Evolutionary conservation across 2,329 filamentous ascomycete genomes (phyloP).

Genomic region (Ceratocystis variospora): DNA sequence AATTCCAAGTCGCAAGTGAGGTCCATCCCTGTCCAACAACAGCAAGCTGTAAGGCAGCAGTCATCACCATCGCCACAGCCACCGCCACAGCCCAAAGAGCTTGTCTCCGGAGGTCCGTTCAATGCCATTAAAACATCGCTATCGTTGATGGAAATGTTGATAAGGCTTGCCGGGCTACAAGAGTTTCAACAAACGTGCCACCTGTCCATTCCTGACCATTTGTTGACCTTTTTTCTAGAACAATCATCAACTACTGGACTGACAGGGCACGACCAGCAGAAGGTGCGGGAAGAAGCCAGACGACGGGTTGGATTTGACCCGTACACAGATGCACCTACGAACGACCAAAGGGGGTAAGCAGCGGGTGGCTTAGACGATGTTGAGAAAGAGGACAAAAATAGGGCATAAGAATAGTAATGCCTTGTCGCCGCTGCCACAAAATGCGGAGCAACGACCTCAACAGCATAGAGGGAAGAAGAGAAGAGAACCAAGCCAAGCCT

Average conservation of each 20-base stretch:
- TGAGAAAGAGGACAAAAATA: background rate
- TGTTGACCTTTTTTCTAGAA: constrained; percentile 74
- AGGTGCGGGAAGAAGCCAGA: constrained; percentile 34
- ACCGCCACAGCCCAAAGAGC: background rate
- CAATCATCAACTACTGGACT: constrained; percentile 42
- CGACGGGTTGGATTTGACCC: constrained; percentile 42
- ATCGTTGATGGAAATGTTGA: constrained; percentile 76
- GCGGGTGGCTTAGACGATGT: background rate
- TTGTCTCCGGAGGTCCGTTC: constrained; percentile 31
- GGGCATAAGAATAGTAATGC: background rate
- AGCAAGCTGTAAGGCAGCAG: background rate
- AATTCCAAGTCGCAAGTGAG: background rate
- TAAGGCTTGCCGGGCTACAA: constrained; percentile 74
- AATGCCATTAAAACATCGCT: constrained; percentile 39
- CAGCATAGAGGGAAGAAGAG: background rate
- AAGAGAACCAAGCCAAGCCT: background rate
- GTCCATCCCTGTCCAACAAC: background rate
- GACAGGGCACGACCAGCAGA: constrained; percentile 33
- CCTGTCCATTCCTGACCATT: constrained; percentile 77
- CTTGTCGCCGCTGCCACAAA: background rate
- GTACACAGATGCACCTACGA: constrained; percentile 33
- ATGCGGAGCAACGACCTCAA: no score
- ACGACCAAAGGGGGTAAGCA: background rate
- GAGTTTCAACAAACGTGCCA: constrained; percentile 86
- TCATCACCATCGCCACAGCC: background rate